A percentile compares a stretch with the other conserved stretches of the same genome.
phyloP scores from a whole-genome alignment of 306 rosid species.

The Malus orientalis region DNA sequence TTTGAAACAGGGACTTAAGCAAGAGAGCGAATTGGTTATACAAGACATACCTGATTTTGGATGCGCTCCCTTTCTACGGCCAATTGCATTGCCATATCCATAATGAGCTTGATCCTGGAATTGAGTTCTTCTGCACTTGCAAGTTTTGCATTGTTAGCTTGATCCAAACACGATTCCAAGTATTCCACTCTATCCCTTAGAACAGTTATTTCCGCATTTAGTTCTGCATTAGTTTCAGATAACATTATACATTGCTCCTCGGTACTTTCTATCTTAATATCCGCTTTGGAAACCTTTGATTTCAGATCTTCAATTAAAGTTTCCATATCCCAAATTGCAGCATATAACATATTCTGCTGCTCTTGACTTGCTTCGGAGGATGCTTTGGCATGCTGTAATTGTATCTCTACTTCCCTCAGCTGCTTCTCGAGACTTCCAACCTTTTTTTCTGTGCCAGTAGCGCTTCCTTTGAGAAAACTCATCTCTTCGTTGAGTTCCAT shows the following conservation, averaged over 20 bases:
- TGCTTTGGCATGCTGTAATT: constrained; percentile 68
- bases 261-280: constrained; percentile 50
- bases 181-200: constrained; percentile 38
- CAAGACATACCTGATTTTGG: constrained; percentile 55
- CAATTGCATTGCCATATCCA: constrained; percentile 70
- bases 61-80: constrained; percentile 69
- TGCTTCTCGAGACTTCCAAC: constrained; percentile 84
- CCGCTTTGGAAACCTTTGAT: constrained; percentile 80
- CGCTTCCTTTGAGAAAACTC: constrained; percentile 69
- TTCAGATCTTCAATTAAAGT: constrained; percentile 86
- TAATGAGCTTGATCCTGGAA: constrained; percentile 43
- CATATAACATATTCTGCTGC: constrained; percentile 90
- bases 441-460: constrained; percentile 59
- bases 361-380: constrained; percentile 93
- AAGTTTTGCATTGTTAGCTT: constrained; percentile 35
- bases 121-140: constrained; percentile 53
- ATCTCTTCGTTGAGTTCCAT: constrained; percentile 87
- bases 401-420: constrained; percentile 72
- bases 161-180: constrained; percentile 61
- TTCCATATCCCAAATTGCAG: constrained; percentile 99
- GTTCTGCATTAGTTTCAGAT: constrained; percentile 62
- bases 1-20: background rate
- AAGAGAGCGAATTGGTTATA: background rate
- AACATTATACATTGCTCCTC: constrained; percentile 54
- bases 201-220: constrained; percentile 51